These are phyloP conservation scores for Cynanchum wilfordii DNA, from an alignment of 257 asterid species.

Conservation along the genomic window DNA sequence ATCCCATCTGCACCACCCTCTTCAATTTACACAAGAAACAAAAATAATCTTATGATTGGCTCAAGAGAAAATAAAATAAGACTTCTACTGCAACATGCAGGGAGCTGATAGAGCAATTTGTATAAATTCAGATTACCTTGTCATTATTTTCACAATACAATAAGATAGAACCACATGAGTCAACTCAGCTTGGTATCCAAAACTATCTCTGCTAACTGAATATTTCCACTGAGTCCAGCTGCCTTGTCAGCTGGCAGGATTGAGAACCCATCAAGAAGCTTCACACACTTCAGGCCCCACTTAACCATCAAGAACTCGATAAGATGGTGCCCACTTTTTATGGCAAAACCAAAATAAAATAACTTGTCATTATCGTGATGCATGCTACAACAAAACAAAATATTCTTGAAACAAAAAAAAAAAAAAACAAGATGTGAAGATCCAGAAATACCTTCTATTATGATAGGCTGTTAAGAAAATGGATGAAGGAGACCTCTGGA, in stretches of 20 bases:
- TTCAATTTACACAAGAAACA: neutral
- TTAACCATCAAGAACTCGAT: slow-evolving; percentile 85
- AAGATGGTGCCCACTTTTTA: slow-evolving; percentile 83
- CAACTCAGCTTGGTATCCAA: slow-evolving; percentile 28
- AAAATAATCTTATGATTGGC: neutral
- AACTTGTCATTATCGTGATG: neutral
- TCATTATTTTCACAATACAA: neutral
- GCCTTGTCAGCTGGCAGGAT: slow-evolving; percentile 72
- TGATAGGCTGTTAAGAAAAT: slow-evolving; percentile 85
- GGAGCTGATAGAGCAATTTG: neutral
- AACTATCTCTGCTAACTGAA: slow-evolving; percentile 82
- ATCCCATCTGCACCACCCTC: neutral
- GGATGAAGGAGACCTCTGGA: slow-evolving; percentile 58
- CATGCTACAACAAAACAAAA: neutral
- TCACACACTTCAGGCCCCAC: slow-evolving; percentile 78
- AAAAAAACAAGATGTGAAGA: slow-evolving; percentile 15
- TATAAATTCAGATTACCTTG: neutral
- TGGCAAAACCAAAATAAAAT: slow-evolving; percentile 11
- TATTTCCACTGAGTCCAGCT: slow-evolving; percentile 68
- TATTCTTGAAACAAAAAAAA: neutral
- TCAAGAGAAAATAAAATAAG: neutral
- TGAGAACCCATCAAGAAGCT: slow-evolving; percentile 80
- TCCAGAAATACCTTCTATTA: slow-evolving; percentile 68
- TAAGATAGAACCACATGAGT: neutral
- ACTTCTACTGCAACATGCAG: neutral